Conservation (phyloP, 148 eudicot genomes). For the Linanthus parryae region DNA sequence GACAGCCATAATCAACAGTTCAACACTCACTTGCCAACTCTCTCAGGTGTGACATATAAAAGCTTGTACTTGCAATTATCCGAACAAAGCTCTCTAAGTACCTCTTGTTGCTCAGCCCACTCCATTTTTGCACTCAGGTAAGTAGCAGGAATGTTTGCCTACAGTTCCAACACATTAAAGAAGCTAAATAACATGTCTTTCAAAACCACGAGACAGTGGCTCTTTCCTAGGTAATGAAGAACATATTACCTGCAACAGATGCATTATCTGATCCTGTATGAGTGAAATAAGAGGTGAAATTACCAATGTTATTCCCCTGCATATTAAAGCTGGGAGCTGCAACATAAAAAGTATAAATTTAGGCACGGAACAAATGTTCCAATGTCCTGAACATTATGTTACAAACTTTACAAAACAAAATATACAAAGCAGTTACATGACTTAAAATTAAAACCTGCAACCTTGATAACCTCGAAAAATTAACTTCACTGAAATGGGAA, state of each 20-base stretch:
- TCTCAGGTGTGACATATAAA: conserved; percentile 88
- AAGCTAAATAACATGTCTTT: neutral
- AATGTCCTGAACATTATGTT: neutral
- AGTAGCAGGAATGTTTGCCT: conserved; percentile 90
- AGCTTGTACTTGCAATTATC: conserved; percentile 68
- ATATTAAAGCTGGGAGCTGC: conserved; percentile 86
- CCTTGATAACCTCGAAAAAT: no score
- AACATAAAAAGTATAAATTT: conserved; percentile 14
- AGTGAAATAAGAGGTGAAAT: conserved; percentile 92
- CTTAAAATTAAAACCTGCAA: no score
- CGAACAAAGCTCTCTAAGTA: conserved; percentile 62
- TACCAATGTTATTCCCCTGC: conserved; percentile 84
- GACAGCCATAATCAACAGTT: neutral
- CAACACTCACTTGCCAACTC: conserved; percentile 77
- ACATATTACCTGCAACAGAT: conserved; percentile 65
- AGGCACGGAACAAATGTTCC: conserved; percentile 1
- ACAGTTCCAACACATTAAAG: conserved; percentile 7
- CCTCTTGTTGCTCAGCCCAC: conserved; percentile 92
- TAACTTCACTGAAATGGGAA: no score
- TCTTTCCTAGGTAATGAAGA: neutral
- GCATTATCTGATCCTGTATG: conserved; percentile 98
- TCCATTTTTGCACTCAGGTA: conserved; percentile 91
- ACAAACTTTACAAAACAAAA: no score
- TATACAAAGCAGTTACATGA: no score
- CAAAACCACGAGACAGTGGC: conserved; percentile 2